Percentiles rank a stretch among this genome's conserved stretches.
These are phyloP conservation scores for Trichophyton mentagrophytes DNA, from an alignment of 2,329 filamentous ascomycete species.

Conservation along the genomic window DNA sequence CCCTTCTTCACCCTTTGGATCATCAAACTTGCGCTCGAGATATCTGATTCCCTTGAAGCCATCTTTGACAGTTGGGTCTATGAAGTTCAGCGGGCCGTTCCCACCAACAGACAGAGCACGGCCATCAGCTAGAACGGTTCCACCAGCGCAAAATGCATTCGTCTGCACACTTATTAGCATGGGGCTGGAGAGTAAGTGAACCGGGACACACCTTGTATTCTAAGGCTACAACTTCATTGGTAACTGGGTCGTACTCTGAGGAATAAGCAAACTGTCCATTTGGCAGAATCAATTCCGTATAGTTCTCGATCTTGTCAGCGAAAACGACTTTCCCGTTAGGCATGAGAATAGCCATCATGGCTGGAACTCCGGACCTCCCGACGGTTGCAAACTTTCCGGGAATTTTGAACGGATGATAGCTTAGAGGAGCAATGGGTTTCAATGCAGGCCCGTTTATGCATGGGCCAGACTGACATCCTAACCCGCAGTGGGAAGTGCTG, in stretches of 20 bases:
- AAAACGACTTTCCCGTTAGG: constrained; percentile 48
- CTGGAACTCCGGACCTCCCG: constrained; percentile 48
- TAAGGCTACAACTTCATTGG: constrained; percentile 36
- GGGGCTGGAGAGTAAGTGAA: neutral
- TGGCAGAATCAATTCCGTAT: constrained; percentile 42
- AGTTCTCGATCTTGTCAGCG: constrained; percentile 52
- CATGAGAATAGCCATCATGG: constrained; percentile 50
- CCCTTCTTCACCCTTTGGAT: constrained; percentile 36
- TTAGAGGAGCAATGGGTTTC: constrained; percentile 1
- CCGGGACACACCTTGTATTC: constrained; percentile 29
- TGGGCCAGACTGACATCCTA: constrained; percentile 44
- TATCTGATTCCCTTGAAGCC: constrained; percentile 48
- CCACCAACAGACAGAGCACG: constrained; percentile 44
- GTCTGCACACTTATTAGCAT: constrained; percentile 24
- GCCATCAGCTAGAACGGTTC: constrained; percentile 46
- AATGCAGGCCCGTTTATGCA: constrained; percentile 22
- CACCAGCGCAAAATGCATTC: constrained; percentile 51
- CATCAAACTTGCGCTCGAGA: constrained; percentile 36
- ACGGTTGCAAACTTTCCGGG: constrained; percentile 38
- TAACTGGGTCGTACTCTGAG: constrained; percentile 44
- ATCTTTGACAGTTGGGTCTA: constrained; percentile 47
- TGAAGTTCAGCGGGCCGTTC: constrained; percentile 42
- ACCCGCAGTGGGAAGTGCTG: constrained; percentile 41
- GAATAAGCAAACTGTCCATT: constrained; percentile 48
- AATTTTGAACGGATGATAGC: constrained; percentile 19